These are phyloP conservation scores for Candolleomyces aberdarensis DNA, from an alignment of 768 basidiomycete species.

Conservation along the genomic window DNA sequence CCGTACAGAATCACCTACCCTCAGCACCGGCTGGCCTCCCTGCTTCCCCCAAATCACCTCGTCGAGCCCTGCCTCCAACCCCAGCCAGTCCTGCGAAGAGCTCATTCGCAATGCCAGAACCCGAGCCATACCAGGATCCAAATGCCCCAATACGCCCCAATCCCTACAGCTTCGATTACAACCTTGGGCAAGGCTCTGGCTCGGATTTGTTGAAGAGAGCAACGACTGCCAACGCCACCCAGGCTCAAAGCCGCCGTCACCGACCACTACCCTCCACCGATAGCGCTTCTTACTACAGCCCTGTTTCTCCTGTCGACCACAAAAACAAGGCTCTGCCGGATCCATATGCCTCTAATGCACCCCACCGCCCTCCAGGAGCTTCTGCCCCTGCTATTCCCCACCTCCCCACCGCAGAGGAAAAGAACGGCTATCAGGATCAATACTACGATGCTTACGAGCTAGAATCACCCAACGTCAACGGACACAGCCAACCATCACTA, in stretches of 20 bases:
- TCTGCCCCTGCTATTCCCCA: slow-evolving; percentile 2
- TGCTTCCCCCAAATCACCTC: slow-evolving; percentile 24
- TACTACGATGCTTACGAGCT: slow-evolving; percentile 5
- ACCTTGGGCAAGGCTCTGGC: slow-evolving; percentile 8
- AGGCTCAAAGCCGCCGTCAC: slow-evolving; percentile 19
- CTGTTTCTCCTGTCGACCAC: slow-evolving; percentile 1
- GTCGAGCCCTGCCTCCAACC: slow-evolving; percentile 43
- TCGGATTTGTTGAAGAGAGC: slow-evolving; percentile 25
- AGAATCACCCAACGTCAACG: background rate
- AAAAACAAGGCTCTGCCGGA: slow-evolving; percentile 6
- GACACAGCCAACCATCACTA: background rate
- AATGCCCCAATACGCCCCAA: slow-evolving; percentile 14
- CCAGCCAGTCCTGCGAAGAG: slow-evolving; percentile 29
- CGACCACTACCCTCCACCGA: slow-evolving; percentile 19
- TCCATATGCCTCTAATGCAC: background rate
- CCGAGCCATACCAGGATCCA: slow-evolving; percentile 35
- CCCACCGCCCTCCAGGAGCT: slow-evolving; percentile 19
- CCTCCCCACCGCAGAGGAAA: background rate
- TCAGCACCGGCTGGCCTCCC: slow-evolving; percentile 11
- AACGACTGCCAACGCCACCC: slow-evolving; percentile 15
- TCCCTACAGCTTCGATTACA: slow-evolving; percentile 14
- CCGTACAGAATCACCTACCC: background rate
- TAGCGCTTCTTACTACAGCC: slow-evolving; percentile 7
- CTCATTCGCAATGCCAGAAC: slow-evolving; percentile 39
- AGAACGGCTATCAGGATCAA: slow-evolving; percentile 6